Percentiles rank a stretch among this genome's conserved stretches.
These are phyloP conservation scores for Colletotrichum caudatum DNA, from an alignment of 2,329 filamentous ascomycete species.

Conservation along the genomic window DNA sequence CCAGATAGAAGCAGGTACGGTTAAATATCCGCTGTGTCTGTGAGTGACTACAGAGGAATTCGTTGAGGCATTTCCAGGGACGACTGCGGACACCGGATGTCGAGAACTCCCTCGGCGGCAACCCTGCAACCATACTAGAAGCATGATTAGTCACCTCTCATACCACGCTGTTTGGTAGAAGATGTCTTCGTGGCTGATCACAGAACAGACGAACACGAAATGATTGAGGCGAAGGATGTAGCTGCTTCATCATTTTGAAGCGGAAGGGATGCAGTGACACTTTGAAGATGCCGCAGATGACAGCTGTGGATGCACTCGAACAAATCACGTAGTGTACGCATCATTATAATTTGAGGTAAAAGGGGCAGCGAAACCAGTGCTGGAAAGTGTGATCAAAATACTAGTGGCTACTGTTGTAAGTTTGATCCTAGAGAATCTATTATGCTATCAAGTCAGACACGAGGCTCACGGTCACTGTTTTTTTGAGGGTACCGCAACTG, in stretches of 20 bases:
- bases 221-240: not conserved
- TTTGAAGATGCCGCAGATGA: not conserved
- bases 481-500: no score
- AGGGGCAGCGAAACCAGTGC: not conserved
- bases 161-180: no score
- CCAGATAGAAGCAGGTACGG: not conserved
- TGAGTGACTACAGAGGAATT: not conserved
- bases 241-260: not conserved
- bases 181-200: not conserved
- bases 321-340: not conserved
- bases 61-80: not conserved
- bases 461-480: no score
- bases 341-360: not conserved
- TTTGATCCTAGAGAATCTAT: not conserved
- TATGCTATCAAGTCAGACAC: no score
- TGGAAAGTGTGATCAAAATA: not conserved
- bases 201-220: not conserved
- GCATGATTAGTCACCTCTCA: not conserved
- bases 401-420: no score
- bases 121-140: not conserved
- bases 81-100: not conserved
- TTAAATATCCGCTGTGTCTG: not conserved
- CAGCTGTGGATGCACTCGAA: no score
- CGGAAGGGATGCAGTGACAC: not conserved
- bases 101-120: not conserved